Evolutionary conservation across 2,329 filamentous ascomycete species (phyloP).

Genomic region (Trichoderma semiorbis): DNA sequence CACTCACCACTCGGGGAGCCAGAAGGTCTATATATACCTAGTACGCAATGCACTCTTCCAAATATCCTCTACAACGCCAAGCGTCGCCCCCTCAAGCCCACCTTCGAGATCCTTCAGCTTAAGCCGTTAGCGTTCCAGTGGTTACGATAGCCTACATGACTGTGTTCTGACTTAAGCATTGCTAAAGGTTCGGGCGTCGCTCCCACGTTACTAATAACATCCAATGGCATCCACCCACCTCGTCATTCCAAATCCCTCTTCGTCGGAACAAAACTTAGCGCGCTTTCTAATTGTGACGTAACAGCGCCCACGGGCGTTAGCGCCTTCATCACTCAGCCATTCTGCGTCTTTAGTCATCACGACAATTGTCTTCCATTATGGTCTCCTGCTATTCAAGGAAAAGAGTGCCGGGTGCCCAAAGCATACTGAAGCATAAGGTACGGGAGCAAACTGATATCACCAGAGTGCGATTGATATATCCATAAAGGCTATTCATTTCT

Average conservation of each 20-base stretch:
- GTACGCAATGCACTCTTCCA: not conserved
- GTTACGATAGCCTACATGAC: not conserved
- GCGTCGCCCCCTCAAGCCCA: not conserved
- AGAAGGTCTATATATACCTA: slow-evolving; percentile 1
- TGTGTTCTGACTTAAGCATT: slow-evolving; percentile 14
- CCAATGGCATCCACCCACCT: not conserved
- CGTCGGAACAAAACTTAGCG: not conserved
- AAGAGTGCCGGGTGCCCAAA: not conserved
- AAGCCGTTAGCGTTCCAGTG: not conserved
- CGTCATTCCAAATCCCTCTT: not conserved
- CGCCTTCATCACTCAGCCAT: not conserved
- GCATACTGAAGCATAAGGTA: not conserved
- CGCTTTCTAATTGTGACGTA: slow-evolving; percentile 37
- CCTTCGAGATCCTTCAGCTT: slow-evolving; percentile 22
- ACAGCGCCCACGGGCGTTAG: slow-evolving; percentile 18
- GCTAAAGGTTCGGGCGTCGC: not conserved
- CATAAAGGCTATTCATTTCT: not conserved
- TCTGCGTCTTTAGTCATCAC: slow-evolving; percentile 1
- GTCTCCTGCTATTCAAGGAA: not conserved
- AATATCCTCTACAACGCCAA: slow-evolving; percentile 44
- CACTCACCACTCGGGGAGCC: not conserved
- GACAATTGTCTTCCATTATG: not conserved
- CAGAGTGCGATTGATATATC: not conserved
- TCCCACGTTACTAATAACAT: not conserved
- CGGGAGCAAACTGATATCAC: too few species aligned